Evolutionary conservation across 140 eudicot genomes (phyloP).

Genomic region (Flaveria floridana): DNA sequence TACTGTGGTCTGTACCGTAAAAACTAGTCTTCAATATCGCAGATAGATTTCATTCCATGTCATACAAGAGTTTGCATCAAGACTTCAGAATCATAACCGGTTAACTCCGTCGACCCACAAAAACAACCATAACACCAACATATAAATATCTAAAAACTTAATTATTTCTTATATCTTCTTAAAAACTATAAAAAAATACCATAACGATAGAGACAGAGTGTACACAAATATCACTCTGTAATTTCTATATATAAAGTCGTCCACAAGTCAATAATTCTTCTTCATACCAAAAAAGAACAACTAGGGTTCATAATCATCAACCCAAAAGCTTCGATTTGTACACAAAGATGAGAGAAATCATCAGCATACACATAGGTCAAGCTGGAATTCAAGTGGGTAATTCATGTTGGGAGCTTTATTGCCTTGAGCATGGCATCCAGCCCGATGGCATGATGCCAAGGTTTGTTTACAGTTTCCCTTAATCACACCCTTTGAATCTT

Average conservation of each 20-base stretch:
- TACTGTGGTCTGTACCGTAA: too few species aligned
- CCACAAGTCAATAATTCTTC: constrained; percentile 2
- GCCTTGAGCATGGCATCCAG: constrained; percentile 90
- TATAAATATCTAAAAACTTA: too few species aligned
- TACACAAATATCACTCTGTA: constrained; percentile 8
- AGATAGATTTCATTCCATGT: too few species aligned
- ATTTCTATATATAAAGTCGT: constrained; percentile 17
- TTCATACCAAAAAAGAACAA: constrained; percentile 12
- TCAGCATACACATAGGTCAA: constrained; percentile 89
- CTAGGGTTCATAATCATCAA: constrained; percentile 17
- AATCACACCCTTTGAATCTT: neutral
- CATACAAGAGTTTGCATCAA: too few species aligned
- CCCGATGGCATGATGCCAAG: constrained; percentile 96
- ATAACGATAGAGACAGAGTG: constrained; percentile 26
- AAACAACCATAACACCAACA: too few species aligned
- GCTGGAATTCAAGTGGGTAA: constrained; percentile 92
- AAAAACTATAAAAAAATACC: neutral
- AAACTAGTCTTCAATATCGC: too few species aligned
- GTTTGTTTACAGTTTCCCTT: constrained; percentile 29
- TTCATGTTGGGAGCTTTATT: constrained; percentile 89
- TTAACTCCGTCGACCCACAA: too few species aligned
- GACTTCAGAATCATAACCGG: too few species aligned
- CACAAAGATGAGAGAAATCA: constrained; percentile 70
- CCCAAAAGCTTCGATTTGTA: constrained; percentile 2
- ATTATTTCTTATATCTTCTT: too few species aligned